phyloP scores from a whole-genome alignment of 192 early-diverging fungal species.

The Coemansia sp. region DNA sequence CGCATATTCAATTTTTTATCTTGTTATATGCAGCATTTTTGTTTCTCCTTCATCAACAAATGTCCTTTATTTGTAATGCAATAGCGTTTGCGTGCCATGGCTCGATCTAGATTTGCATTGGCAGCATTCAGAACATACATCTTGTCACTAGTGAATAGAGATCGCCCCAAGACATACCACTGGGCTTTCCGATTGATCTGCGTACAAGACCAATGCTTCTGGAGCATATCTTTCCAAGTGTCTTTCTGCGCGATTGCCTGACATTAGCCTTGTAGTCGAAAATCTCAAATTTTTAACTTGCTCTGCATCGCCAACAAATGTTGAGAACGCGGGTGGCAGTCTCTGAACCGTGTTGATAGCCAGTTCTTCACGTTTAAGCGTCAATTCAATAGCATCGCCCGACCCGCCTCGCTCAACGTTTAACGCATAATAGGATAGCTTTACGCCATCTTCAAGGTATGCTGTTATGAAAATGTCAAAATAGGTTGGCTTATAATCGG shows the following conservation, averaged over 20 bases:
- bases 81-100: too few relatives aligned
- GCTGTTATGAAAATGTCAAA: conserved; percentile 31
- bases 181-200: background rate
- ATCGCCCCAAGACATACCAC: conserved; percentile 25
- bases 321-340: background rate
- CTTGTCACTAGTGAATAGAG: background rate
- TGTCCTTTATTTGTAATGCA: too few relatives aligned
- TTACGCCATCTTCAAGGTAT: conserved; percentile 1
- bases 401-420: conserved; percentile 35
- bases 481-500: conserved; percentile 24
- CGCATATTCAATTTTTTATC: background rate
- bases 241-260: conserved; percentile 17
- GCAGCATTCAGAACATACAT: background rate
- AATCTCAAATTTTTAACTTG: conserved; percentile 1
- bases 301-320: background rate
- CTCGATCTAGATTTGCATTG: too few relatives aligned
- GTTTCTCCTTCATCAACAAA: too few relatives aligned
- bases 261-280: conserved; percentile 28
- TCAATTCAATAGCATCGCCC: conserved; percentile 35
- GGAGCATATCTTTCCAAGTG: conserved; percentile 29
- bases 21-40: background rate
- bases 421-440: conserved; percentile 15
- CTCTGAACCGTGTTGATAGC: conserved; percentile 1
- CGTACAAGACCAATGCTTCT: conserved; percentile 6
- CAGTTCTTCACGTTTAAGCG: background rate